Conservation (phyloP, 148 eudicot genomes). For the Silene latifolia region DNA sequence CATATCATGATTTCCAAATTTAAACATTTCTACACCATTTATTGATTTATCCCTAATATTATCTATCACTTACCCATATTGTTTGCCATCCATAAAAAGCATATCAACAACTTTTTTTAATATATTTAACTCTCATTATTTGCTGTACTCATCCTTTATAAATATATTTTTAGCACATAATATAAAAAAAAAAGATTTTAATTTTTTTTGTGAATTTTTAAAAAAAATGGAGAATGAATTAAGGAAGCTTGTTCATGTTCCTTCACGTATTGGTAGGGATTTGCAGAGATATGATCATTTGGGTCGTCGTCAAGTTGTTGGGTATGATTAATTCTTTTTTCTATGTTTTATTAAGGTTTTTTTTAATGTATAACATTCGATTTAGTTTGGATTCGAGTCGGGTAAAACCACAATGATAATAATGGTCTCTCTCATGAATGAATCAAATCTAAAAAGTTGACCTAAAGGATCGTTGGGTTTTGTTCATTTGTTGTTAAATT, state of each 20-base stretch:
- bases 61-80: not conserved
- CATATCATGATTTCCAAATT: not conserved
- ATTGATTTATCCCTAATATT: not conserved
- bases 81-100: not conserved
- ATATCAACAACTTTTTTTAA: no score
- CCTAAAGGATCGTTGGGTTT: no score
- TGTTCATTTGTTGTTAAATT: no score
- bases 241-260: constrained; percentile 2
- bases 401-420: no score
- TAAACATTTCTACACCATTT: not conserved
- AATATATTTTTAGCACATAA: not conserved
- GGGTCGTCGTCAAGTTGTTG: constrained; percentile 9
- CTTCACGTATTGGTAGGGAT: constrained; percentile 3
- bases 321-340: not conserved
- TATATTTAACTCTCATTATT: not conserved
- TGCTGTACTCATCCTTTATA: not conserved
- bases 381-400: not conserved
- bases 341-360: not conserved
- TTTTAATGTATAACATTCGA: no score
- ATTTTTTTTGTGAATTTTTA: no score
- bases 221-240: not conserved
- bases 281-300: not conserved
- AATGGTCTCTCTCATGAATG: no score
- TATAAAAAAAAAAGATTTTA: no score
- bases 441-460: no score